Percentiles rank a stretch among this genome's conserved stretches.
Conservation (phyloP, 2,329 filamentous ascomycete species). For the Thelonectria olida region DNA sequence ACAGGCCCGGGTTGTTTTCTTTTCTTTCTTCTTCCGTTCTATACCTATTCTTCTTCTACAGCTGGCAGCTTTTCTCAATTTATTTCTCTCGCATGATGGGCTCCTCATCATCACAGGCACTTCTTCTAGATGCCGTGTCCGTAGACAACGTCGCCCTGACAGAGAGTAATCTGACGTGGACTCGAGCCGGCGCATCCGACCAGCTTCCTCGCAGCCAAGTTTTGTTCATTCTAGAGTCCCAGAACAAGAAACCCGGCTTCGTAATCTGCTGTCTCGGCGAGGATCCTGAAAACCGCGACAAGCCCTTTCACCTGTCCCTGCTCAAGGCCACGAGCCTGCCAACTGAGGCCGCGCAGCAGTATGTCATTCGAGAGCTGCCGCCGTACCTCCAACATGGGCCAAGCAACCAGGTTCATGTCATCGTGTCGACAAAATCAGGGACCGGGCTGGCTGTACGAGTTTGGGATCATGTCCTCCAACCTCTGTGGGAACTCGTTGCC, state of each 20-base stretch:
- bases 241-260: slow-evolving; percentile 11
- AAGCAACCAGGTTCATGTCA: slow-evolving; percentile 61
- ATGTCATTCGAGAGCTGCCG: slow-evolving; percentile 51
- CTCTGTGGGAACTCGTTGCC: slow-evolving; percentile 59
- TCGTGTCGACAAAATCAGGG: slow-evolving; percentile 75
- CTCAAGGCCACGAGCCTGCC: slow-evolving; percentile 45
- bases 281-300: slow-evolving; percentile 35
- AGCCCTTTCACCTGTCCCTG: slow-evolving; percentile 41
- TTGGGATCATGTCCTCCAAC: slow-evolving; percentile 64
- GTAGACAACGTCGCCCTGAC: slow-evolving; percentile 35
- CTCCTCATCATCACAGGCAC: neutral
- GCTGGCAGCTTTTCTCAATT: neutral
- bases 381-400: slow-evolving; percentile 43
- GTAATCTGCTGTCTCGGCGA: slow-evolving; percentile 53
- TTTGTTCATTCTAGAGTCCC: slow-evolving; percentile 38
- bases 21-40: neutral
- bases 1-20: too few relatives aligned
- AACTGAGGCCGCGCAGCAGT: slow-evolving; percentile 48
- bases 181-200: slow-evolving; percentile 19
- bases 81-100: slow-evolving; percentile 22
- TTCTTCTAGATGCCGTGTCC: neutral
- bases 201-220: slow-evolving; percentile 38
- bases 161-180: slow-evolving; percentile 42
- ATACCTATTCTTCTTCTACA: neutral
- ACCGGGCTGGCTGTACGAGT: slow-evolving; percentile 64